Conservation (phyloP, 768 basidiomycete genomes). For the Neoboletus magnificus region DNA sequence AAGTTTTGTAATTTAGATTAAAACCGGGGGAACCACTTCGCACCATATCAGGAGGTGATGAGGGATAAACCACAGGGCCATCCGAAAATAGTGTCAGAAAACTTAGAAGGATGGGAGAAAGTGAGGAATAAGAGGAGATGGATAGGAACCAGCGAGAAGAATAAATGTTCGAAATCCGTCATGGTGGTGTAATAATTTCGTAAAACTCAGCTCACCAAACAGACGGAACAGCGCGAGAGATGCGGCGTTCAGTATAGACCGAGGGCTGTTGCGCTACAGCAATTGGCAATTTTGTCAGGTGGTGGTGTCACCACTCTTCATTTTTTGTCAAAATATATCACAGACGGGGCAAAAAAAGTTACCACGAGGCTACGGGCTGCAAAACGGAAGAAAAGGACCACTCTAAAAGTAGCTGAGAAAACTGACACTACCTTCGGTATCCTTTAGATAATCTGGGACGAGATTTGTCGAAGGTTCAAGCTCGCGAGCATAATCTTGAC, state of each 20-base stretch:
- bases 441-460: neutral
- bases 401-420: neutral
- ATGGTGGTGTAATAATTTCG: conserved; percentile 31
- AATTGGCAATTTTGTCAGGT: conserved; percentile 21
- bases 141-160: conserved; percentile 13
- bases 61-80: neutral
- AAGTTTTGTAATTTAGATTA: conserved; percentile 6
- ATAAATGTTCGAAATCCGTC: conserved; percentile 15
- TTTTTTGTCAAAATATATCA: conserved; percentile 7
- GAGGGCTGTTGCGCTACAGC: conserved; percentile 9
- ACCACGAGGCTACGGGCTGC: neutral
- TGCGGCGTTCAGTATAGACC: conserved; percentile 10
- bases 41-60: neutral
- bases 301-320: conserved; percentile 1
- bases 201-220: conserved; percentile 27
- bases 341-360: conserved; percentile 6
- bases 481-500: neutral
- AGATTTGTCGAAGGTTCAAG: neutral
- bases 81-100: neutral
- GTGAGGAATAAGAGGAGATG: neutral
- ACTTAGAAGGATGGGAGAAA: conserved; percentile 2
- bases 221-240: conserved; percentile 16
- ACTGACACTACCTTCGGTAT: neutral
- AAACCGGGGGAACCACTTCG: neutral
- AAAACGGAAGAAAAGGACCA: neutral